These are phyloP conservation scores for Kondoa malvinella DNA, from an alignment of 768 basidiomycete genomes.

Conservation along the genomic window DNA sequence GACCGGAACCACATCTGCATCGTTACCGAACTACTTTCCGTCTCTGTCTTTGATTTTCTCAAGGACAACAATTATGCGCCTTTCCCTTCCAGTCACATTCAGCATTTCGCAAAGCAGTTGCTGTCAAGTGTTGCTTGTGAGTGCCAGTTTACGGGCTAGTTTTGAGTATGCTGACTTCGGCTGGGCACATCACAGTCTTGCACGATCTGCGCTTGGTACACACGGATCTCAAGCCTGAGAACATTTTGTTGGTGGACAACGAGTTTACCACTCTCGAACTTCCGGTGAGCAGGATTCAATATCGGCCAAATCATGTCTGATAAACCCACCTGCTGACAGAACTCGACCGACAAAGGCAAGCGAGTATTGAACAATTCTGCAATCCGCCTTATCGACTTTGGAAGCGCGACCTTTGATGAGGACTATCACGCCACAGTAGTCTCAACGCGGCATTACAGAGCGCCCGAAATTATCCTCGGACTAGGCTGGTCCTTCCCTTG, in stretches of 20 bases:
- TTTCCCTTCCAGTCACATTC: slow-evolving; percentile 90
- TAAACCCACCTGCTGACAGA: background rate
- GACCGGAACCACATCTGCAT: slow-evolving; percentile 94
- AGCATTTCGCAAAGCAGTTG: slow-evolving; percentile 81
- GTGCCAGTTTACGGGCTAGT: slow-evolving; percentile 32
- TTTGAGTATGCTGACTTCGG: slow-evolving; percentile 7
- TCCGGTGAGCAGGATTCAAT: slow-evolving; percentile 27
- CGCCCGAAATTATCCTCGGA: slow-evolving; percentile 94
- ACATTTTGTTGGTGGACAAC: slow-evolving; percentile 82
- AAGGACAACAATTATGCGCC: slow-evolving; percentile 95
- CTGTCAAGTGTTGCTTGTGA: slow-evolving; percentile 83
- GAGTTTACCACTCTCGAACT: slow-evolving; percentile 36
- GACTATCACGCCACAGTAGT: slow-evolving; percentile 98
- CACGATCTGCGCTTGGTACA: slow-evolving; percentile 83
- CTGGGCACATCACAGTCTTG: slow-evolving; percentile 44
- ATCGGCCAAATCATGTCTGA: background rate
- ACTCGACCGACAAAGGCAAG: slow-evolving; percentile 31
- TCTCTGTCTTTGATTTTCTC: slow-evolving; percentile 97
- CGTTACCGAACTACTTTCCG: slow-evolving; percentile 83
- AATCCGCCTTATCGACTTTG: slow-evolving; percentile 94
- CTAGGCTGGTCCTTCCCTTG: slow-evolving; percentile 97
- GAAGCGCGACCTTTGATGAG: slow-evolving; percentile 90
- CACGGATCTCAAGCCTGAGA: slow-evolving; percentile 97
- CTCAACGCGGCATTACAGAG: slow-evolving; percentile 92
- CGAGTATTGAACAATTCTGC: slow-evolving; percentile 70